Base-by-base conservation (phyloP, 441 rosid genomes). In the Flueggea neowawraea region DNA sequence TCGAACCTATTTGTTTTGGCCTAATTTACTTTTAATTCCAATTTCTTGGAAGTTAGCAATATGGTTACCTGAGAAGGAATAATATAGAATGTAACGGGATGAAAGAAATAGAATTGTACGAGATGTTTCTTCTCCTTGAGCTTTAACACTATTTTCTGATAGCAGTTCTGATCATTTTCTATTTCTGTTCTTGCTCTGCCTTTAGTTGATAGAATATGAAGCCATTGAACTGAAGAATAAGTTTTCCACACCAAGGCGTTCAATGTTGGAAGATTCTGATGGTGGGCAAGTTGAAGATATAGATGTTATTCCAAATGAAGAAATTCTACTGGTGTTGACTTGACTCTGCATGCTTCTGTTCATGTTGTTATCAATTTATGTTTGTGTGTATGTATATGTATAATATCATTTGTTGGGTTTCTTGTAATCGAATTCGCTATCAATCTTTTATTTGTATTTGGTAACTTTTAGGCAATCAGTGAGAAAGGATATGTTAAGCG, bases 401-500 rank as follows among this genome's bases (percentile, higher is more conserved):
- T 1, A 5, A 16, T 22, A 9, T 16, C 52, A 22, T 43, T 53
- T 57, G n/a, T 59, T 61, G 17, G 15, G 16, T 49, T 64, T 64
- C 28, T 52, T 57, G 58, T 60, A 36, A 8, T 36, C 41, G 9
- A 36, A 36, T 5, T 36, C 9, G 41, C 41, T 36, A 5, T 36
- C 9, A 36, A 36, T 36, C 9, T 36, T 36, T 36, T 4, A n/a
- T 8, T 8, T 36, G 4, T 36, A 36, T 36, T 36, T 8, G 41
- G 64, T 50, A 28, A 55, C 70, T 78, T 79, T 69, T 80, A 94
- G 99, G 96, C 96, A 43, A 51, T 94, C 57, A 94, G 99, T 68
- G 99, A 94, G 77, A 94, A 94, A 67, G 99, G 99, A 52, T 94
- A 94, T 81, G 81, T 91, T 63, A 94, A 94, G 81, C 86, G 96